Evolutionary conservation across 805 yeast species (phyloP), one percentile per base, ranked within the genome.

Genomic region (Isabelozyma rhagii): DNA sequence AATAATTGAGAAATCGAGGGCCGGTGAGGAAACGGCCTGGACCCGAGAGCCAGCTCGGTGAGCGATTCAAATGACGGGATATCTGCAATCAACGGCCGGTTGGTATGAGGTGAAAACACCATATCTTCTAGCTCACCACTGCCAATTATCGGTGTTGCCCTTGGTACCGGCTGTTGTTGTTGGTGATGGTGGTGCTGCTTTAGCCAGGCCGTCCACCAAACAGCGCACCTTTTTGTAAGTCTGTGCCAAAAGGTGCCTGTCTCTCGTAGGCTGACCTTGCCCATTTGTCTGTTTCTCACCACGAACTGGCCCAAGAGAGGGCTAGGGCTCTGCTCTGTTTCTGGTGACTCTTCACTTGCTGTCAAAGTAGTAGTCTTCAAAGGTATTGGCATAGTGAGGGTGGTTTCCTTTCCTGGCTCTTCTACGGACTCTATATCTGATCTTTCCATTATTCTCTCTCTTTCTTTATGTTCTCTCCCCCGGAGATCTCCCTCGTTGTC

Each of bases 101-200:
- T 68, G 18, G 63, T 55, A 31, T 55, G 49, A 3, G 69, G 69
- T 0, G 68, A 64, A 45, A 65, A 65, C 10, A 63, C 51, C 21
- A 54, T 41, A 31, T 62, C 54, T 47, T 65, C 68, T 17, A 64
- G 51, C 18, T 51, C 25, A 21, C 25, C 6, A 6, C 6, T 21
- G 6, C 25, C 6, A 21, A 21, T 21, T 21, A 21, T 4, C 50
- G 5, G 60, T 58, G 44, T 56, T 52, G 39, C 51, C 10, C n/a
- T 9, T 5, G 36, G 36, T 5, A 21, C 6, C 6, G 25, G 25
- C 25, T 21, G 25, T 5, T 21, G 25, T 21, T 21, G 25, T 6
- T 21, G 25, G 5, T 21, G 25, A 21, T 21, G 25, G 25, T 6
- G 25, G 25, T 21, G 25, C 25, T 21, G 25, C 25, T 5, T 21